A percentile compares a stretch with the other conserved stretches of the same genome.
phyloP scores from a whole-genome alignment of 495 filamentous ascomycete genomes.

The Pseudoneurospora amorphoporcata region DNA sequence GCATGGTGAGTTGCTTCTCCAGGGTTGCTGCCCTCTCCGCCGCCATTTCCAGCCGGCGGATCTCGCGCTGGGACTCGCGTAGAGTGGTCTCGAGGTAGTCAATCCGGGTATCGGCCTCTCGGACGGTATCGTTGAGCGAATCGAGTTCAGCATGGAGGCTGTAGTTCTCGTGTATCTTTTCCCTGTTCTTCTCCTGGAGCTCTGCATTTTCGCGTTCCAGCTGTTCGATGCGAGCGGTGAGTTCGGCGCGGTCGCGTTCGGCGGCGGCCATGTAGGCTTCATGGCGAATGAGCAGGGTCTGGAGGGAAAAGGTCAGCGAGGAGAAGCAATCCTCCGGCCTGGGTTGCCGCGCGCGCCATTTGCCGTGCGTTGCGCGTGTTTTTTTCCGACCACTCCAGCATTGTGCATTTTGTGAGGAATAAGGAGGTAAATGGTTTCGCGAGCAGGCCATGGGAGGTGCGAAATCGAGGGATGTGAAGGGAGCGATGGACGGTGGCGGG shows the following conservation, averaged over 20 bases:
- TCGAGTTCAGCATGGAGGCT: slow-evolving; percentile 72
- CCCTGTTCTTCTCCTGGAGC: slow-evolving; percentile 62
- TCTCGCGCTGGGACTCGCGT: slow-evolving; percentile 61
- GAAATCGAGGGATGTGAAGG: not conserved
- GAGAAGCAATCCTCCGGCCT: slow-evolving; percentile 9
- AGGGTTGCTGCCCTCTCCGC: slow-evolving; percentile 64
- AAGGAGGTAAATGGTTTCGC: not conserved
- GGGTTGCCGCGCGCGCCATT: slow-evolving; percentile 2
- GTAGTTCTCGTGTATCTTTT: slow-evolving; percentile 69
- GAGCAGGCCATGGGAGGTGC: not conserved
- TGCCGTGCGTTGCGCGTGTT: not conserved
- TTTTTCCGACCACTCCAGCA: not conserved
- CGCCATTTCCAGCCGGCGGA: slow-evolving; percentile 60
- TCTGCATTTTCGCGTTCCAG: slow-evolving; percentile 69
- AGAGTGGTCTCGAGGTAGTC: slow-evolving; percentile 61
- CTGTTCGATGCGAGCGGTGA: slow-evolving; percentile 58
- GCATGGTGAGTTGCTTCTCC: slow-evolving; percentile 61
- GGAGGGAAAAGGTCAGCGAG: slow-evolving; percentile 43
- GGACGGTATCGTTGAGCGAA: slow-evolving; percentile 59
- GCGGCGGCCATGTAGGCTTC: slow-evolving; percentile 87
- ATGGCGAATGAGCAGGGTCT: slow-evolving; percentile 86
- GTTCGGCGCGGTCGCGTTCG: slow-evolving; percentile 64
- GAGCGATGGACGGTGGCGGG: not conserved
- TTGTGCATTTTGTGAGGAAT: not conserved
- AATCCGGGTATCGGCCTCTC: slow-evolving; percentile 65